phyloP scores from a whole-genome alignment of 768 basidiomycete genomes.

The Pisolithus sp. region DNA sequence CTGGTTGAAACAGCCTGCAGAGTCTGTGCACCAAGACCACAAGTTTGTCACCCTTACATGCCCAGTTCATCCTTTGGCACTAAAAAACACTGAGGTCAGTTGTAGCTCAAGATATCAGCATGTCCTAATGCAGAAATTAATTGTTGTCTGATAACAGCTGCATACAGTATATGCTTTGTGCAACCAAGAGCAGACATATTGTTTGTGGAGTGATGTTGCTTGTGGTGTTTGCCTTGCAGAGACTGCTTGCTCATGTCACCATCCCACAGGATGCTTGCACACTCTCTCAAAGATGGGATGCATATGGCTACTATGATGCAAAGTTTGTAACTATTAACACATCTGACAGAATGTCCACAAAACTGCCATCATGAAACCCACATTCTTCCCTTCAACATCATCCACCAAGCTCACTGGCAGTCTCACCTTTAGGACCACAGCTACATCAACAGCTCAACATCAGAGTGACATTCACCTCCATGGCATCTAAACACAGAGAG shows the following conservation, averaged over 20 bases:
- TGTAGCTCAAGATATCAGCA: conserved; percentile 65
- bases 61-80: background rate
- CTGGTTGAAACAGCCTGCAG: conserved; percentile 59
- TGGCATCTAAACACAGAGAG: no score
- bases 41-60: conserved; percentile 15
- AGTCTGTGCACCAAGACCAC: conserved; percentile 47
- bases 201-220: conserved; percentile 70
- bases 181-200: conserved; percentile 71
- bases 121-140: conserved; percentile 66
- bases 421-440: no score
- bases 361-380: conserved; percentile 28
- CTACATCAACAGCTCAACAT: no score
- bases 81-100: conserved; percentile 21
- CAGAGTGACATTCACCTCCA: no score
- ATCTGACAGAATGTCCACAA: conserved; percentile 12
- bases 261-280: background rate
- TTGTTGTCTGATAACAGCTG: conserved; percentile 33
- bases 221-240: conserved; percentile 55
- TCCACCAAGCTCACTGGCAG: no score
- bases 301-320: background rate
- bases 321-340: background rate
- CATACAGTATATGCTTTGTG: conserved; percentile 68
- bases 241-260: conserved; percentile 31
- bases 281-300: background rate
- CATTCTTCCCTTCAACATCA: conserved; percentile 50